Evolutionary conservation across 1,284 basidiomycete species (phyloP).

Genomic region (Volvariella volvacea): DNA sequence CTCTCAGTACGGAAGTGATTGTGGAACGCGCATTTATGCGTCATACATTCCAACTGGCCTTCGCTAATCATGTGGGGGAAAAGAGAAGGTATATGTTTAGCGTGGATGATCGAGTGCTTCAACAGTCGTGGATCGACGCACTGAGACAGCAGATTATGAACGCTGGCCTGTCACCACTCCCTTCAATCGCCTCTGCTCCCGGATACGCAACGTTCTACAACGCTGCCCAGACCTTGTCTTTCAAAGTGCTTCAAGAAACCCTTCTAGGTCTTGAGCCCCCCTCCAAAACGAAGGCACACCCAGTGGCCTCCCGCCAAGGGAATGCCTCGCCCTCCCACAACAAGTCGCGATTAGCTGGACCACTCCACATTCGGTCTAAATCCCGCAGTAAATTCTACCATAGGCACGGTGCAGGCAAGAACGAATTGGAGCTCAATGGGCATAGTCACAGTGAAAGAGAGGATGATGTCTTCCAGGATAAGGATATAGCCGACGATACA

Average conservation of each 20-base stretch:
- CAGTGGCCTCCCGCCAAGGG: slow-evolving; percentile 7
- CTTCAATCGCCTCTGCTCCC: slow-evolving; percentile 1
- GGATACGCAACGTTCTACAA: slow-evolving; percentile 37
- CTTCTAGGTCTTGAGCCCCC: slow-evolving; percentile 40
- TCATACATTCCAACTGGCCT: slow-evolving; percentile 88
- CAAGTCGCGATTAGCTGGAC: slow-evolving; percentile 7
- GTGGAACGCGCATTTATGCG: slow-evolving; percentile 92
- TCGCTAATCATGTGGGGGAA: slow-evolving; percentile 60
- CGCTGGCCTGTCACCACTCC: slow-evolving; percentile 23
- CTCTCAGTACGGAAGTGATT: slow-evolving; percentile 66
- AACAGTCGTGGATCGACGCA: slow-evolving; percentile 68
- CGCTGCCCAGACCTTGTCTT: slow-evolving; percentile 67
- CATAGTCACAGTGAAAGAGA: slow-evolving; percentile 20
- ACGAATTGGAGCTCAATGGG: slow-evolving; percentile 44
- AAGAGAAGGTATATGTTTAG: slow-evolving; percentile 92
- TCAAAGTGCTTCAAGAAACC: slow-evolving; percentile 80
- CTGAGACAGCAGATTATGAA: slow-evolving; percentile 65
- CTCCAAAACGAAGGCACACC: slow-evolving; percentile 9
- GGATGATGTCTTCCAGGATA: slow-evolving; percentile 15
- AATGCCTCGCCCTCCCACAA: slow-evolving; percentile 16
- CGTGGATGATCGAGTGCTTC: slow-evolving; percentile 68
- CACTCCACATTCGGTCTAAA: slow-evolving; percentile 53
- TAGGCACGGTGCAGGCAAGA: slow-evolving; percentile 49
- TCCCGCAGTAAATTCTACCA: slow-evolving; percentile 65
- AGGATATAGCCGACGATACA: slow-evolving; percentile 19